Evolutionary conservation across 352 stramenopile species (phyloP).

Genomic region (Salisapilia sapeloensis): DNA sequence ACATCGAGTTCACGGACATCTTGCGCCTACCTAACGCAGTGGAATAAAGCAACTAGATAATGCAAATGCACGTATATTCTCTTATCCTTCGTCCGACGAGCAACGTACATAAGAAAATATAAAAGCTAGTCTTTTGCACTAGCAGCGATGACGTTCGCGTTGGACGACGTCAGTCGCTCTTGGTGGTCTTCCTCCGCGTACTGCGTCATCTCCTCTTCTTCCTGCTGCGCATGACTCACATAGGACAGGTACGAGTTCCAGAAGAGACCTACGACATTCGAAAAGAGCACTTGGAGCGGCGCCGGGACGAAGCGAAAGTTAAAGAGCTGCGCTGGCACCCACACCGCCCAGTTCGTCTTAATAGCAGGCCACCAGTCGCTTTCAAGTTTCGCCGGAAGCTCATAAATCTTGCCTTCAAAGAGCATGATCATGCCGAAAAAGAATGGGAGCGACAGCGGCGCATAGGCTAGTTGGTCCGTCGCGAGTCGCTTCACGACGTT

Average conservation of each 20-base stretch:
- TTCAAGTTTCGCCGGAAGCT: constrained; percentile 41
- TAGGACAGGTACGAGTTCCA: constrained; percentile 78
- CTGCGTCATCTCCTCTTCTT: background rate
- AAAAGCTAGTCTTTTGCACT: too few species aligned
- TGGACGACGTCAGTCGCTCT: too few species aligned
- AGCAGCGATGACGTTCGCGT: too few species aligned
- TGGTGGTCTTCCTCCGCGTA: background rate
- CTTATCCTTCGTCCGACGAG: too few species aligned
- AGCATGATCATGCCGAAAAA: constrained; percentile 56
- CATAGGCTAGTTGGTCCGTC: constrained; percentile 67
- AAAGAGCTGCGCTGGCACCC: constrained; percentile 61
- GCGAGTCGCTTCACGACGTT: constrained; percentile 46
- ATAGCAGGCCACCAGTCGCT: constrained; percentile 62
- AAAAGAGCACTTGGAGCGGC: constrained; percentile 67
- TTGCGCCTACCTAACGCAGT: too few species aligned
- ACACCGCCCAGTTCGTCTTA: constrained; percentile 68
- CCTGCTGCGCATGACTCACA: constrained; percentile 26
- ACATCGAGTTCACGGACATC: too few species aligned
- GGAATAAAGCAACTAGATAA: too few species aligned
- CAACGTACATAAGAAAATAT: too few species aligned
- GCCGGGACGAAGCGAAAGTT: constrained; percentile 71
- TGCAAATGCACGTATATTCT: too few species aligned
- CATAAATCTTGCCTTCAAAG: constrained; percentile 28
- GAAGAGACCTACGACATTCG: constrained; percentile 61
- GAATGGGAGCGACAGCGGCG: constrained; percentile 45